These are phyloP conservation scores for Colletotrichum euphorbiae DNA, from an alignment of 2,329 filamentous ascomycete species.

Conservation along the genomic window DNA sequence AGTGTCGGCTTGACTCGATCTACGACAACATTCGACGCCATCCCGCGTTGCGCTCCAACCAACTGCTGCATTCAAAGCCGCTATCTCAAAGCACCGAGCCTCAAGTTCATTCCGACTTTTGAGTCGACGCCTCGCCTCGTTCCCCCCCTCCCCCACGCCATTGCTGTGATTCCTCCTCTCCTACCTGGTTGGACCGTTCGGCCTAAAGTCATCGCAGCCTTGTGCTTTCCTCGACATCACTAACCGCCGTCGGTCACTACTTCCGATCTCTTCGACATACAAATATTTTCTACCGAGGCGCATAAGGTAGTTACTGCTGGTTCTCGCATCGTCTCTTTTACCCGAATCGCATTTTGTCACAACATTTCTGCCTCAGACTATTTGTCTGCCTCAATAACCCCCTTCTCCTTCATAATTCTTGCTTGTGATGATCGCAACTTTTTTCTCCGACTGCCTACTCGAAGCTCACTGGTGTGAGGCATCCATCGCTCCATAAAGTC, in stretches of 20 bases:
- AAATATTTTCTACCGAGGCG: no score
- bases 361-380: no score
- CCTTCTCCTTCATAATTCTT: not conserved
- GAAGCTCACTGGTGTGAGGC: conserved; percentile 21
- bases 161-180: not conserved
- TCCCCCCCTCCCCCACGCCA: no score
- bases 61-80: not conserved
- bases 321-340: no score
- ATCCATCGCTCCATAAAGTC: not conserved
- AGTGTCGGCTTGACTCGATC: conserved; percentile 31
- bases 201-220: conserved; percentile 1
- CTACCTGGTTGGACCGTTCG: not conserved
- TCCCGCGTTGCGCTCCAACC: conserved; percentile 14
- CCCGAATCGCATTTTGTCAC: no score
- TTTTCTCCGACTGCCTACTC: conserved; percentile 12
- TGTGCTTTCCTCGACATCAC: conserved; percentile 21
- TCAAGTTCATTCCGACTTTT: not conserved
- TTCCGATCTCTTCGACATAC: no score
- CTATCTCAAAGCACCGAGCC: not conserved
- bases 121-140: not conserved
- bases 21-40: conserved; percentile 15
- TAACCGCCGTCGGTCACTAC: no score
- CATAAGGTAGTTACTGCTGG: no score
- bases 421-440: conserved; percentile 38
- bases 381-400: not conserved